A percentile compares a stretch with the other conserved stretches of the same genome.
phyloP scores from a whole-genome alignment of 441 rosid genomes.

The Populus hybrid region DNA sequence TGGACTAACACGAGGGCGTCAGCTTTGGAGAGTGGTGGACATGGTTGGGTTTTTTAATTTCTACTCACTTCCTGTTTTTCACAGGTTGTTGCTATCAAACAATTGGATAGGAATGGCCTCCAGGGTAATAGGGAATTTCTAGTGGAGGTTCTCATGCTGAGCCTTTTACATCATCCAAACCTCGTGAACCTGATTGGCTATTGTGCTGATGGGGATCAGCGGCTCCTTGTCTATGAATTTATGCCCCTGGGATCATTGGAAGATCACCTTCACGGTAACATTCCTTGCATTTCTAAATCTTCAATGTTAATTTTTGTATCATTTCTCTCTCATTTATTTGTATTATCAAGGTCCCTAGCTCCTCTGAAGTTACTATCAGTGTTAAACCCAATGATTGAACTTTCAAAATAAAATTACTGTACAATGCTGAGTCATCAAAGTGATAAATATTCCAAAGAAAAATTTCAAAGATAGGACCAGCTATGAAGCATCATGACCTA shows the following conservation, averaged over 20 bases:
- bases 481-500: neutral
- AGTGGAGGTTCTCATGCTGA: conserved; percentile 99
- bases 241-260: conserved; percentile 95
- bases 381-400: neutral
- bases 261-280: conserved; percentile 93
- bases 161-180: conserved; percentile 95
- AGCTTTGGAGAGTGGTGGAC: neutral
- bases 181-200: conserved; percentile 95
- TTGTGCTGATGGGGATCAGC: conserved; percentile 99
- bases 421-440: neutral
- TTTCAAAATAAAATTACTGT: neutral
- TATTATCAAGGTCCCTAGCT: neutral
- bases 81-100: conserved; percentile 97
- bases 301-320: neutral
- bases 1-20: neutral
- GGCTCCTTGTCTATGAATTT: conserved; percentile 96
- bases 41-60: conserved; percentile 1
- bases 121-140: conserved; percentile 98
- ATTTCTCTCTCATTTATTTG: conserved; percentile 6
- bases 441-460: neutral
- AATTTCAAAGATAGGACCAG: neutral
- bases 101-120: conserved; percentile 90
- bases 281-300: neutral
- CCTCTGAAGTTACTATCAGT: neutral
- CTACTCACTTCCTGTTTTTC: neutral